phyloP scores from a whole-genome alignment of 2,329 filamentous ascomycete genomes.

The Apiospora phragmitis region DNA sequence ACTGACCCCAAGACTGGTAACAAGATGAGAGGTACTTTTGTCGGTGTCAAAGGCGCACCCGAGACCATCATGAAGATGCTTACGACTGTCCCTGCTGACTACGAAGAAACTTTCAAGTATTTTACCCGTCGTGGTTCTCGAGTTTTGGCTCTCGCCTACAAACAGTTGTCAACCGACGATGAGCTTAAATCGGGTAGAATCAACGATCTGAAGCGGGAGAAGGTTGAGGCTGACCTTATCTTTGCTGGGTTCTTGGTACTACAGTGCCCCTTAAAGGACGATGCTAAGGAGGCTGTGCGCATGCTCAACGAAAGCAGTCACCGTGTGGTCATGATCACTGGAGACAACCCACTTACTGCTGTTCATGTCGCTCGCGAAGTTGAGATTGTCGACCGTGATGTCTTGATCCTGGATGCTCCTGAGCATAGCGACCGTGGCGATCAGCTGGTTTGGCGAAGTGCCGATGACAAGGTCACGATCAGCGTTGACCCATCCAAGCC shows the following conservation, averaged over 20 bases:
- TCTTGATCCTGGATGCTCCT: slow-evolving; percentile 91
- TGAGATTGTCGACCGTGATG: slow-evolving; percentile 95
- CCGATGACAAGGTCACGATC: slow-evolving; percentile 86
- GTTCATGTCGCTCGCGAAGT: slow-evolving; percentile 94
- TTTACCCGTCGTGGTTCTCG: slow-evolving; percentile 95
- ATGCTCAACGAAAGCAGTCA: slow-evolving; percentile 99
- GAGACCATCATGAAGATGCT: slow-evolving; percentile 97
- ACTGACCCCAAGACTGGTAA: slow-evolving; percentile 71
- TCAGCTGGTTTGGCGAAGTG: slow-evolving; percentile 88
- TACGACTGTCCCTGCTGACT: slow-evolving; percentile 76
- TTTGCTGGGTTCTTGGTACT: slow-evolving; percentile 97
- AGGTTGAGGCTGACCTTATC: slow-evolving; percentile 78
- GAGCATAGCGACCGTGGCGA: slow-evolving; percentile 82
- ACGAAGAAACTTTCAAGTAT: slow-evolving; percentile 98
- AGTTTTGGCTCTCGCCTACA: slow-evolving; percentile 91
- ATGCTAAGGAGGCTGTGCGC: slow-evolving; percentile 88
- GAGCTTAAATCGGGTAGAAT: slow-evolving; percentile 84
- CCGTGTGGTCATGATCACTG: slow-evolving; percentile 98
- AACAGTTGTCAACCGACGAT: slow-evolving; percentile 78
- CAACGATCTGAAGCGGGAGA: slow-evolving; percentile 91
- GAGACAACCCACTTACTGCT: slow-evolving; percentile 94
- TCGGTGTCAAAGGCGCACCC: slow-evolving; percentile 93
- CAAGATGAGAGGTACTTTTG: slow-evolving; percentile 83
- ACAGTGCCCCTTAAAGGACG: slow-evolving; percentile 94
- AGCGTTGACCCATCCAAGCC: slow-evolving; percentile 81